A percentile compares a stretch with the other conserved stretches of the same genome.
phyloP scores from a whole-genome alignment of 208 protist genomes.

The Acanthamoeba sp. region DNA sequence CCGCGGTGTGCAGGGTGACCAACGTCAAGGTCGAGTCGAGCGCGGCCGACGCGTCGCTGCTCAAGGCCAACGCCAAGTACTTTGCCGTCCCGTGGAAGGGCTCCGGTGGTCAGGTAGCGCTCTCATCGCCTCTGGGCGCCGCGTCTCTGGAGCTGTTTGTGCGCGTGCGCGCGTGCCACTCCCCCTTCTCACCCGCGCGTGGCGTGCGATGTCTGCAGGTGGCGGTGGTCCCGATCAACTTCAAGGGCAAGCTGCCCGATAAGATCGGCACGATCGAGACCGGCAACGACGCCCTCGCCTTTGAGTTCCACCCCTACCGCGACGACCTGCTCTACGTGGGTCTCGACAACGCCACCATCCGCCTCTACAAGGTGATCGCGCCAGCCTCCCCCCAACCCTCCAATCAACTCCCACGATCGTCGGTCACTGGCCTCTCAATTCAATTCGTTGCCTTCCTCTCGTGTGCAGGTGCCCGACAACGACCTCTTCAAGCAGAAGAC shows the following conservation, averaged over 20 bases:
- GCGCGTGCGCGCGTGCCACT: neutral
- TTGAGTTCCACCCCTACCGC: constrained; percentile 64
- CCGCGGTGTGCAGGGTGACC: constrained; percentile 50
- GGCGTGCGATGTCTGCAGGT: neutral
- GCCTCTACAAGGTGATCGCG: constrained; percentile 34
- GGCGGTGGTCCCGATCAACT: constrained; percentile 40
- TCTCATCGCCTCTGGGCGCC: no score
- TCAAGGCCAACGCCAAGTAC: constrained; percentile 81
- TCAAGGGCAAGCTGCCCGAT: constrained; percentile 67
- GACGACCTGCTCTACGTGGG: constrained; percentile 50
- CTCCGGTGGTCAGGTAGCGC: constrained; percentile 80
- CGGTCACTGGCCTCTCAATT: no score
- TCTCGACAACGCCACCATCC: constrained; percentile 53
- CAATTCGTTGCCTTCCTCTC: neutral
- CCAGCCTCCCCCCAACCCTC: neutral
- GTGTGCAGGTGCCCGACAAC: constrained; percentile 32
- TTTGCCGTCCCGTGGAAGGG: constrained; percentile 83
- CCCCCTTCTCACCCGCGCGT: no score
- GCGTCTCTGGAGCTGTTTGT: neutral
- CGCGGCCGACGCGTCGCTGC: constrained; percentile 44
- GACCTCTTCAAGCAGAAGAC: constrained; percentile 70
- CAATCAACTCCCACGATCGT: no score
- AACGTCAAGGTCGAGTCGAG: constrained; percentile 60
- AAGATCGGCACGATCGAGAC: constrained; percentile 66
- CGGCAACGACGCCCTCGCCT: constrained; percentile 27